Evolutionary conservation across 768 basidiomycete genomes (phyloP), one percentile per base, ranked within the genome.

Genomic region (Russula ochroleuca): DNA sequence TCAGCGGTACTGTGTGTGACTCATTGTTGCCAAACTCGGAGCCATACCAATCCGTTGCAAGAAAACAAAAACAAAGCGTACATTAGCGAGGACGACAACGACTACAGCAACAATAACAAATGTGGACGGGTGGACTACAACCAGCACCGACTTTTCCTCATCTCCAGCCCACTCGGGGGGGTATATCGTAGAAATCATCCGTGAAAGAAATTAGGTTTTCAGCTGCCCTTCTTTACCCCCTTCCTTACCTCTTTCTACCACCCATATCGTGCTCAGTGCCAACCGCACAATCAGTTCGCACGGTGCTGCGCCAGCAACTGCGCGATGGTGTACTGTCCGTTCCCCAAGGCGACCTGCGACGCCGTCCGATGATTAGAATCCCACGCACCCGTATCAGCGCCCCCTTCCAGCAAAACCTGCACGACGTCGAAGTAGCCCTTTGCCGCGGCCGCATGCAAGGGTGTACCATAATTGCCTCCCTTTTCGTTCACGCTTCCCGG

Each of bases 301-400:
- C 53, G 35, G 25, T 55, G 49, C 37, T 62, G 61, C 8, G 54
- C 53, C 14, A 62, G 19, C 25, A 62, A 55, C 37, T 62, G 45
- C 47, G 53, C 61, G 53, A 62, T 54, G 1, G 13, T 10, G 47
- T 62, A 55, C 15, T 62, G 45, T 31, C 53, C 53, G 6, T n/a
- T 48, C 28, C 17, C 61, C 53, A 62, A 15, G 3, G 61, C 61
- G 37, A 62, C 61, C n/a, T 62, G 61, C 25, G 61, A 48, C 35
- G 61, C 33, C 45, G 61, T 62, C n/a, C 61, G 45, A 31, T 47
- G n/a, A 13, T 55, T 21, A 28, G 19, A 10, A 21, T 62, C 61
- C 53, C 53, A 55, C 35, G 43, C 14, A 28, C 19, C 25, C 1
- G 45, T 55, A 47, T 63, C 55, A 1, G 62, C 62, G 2, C 49